Base-by-base conservation (phyloP, 495 filamentous ascomycete species). In the Amphirosellinia nigrospora region DNA sequence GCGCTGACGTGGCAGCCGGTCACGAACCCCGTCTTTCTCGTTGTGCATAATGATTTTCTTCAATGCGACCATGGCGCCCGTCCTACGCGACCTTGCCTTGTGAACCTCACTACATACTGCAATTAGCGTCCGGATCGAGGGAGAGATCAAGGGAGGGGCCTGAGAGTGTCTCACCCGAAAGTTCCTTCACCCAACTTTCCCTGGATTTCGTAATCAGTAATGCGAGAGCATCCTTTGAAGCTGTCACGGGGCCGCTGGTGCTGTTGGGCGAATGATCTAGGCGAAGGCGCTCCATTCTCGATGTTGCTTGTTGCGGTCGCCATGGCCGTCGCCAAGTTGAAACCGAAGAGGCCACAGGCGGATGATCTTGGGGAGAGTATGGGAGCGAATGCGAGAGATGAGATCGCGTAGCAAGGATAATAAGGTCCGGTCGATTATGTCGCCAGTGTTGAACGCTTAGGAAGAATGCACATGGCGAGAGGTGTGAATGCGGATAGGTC, bases 131-230 rank as follows among this genome's bases (percentile, higher is more conserved):
- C 3, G 39, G 21, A n/a, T 39, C 13, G 30, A 38, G 26, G 15
- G 15, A 19, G 43, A 23, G 11, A 23, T 41, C 7, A 38, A 21
- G 15, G 15, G 15, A 39, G 28, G 11, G 30, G 48, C 7, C 10
- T 39, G 36, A 30, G 21, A 52, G 43, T 50, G 13, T 28, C 87
- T 68, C 78, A 94, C 92, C 95, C 96, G 81, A 99, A 99, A 23
- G 96, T 99, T 62, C 96, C 96, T 79, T 99, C 96, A 71, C 96
- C 96, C 60, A 99, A 87, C 83, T 99, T 99, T 59, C 89, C 91
- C 69, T 94, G 79, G 26, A 97, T 86, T 71, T 97, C 93, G 78
- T 97, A 99, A 66, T 96, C 91, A 55, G 83, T 85, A 72, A 99
- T 98, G 65, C 86, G 90, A 26, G 94, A 95, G 82, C 94, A 97